Percentiles rank a stretch among this genome's conserved stretches.
Evolutionary conservation across 2,329 filamentous ascomycete species (phyloP).

Genomic region (Cordyceps tenuipes): DNA sequence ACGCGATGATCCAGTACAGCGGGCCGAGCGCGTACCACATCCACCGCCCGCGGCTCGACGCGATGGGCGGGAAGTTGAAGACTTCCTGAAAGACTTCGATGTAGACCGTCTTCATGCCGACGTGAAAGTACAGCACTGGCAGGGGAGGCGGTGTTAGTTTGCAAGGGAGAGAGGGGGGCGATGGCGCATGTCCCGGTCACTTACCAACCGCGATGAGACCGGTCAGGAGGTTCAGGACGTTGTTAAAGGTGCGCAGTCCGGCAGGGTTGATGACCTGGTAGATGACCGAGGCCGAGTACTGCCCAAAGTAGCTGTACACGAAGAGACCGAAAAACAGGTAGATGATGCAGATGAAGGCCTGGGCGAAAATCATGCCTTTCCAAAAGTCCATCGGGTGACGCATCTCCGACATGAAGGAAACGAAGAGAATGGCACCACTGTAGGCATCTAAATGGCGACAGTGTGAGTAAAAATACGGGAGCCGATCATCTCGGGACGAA

Average conservation of each 20-base stretch:
- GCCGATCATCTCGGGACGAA: conserved; percentile 22
- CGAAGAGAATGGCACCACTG: conserved; percentile 48
- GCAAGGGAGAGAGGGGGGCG: no score
- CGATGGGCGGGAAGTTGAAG: conserved; percentile 38
- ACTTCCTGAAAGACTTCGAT: conserved; percentile 41
- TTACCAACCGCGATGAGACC: conserved; percentile 32
- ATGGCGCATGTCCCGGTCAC: conserved; percentile 5
- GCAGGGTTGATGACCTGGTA: conserved; percentile 34
- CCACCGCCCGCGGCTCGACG: conserved; percentile 36
- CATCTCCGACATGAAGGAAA: conserved; percentile 46
- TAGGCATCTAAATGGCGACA: conserved; percentile 37
- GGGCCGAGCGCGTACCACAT: conserved; percentile 42
- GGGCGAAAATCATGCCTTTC: conserved; percentile 30
- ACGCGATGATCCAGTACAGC: conserved; percentile 48
- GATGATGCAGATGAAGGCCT: conserved; percentile 30
- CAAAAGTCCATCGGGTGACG: conserved; percentile 34
- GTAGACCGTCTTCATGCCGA: conserved; percentile 46
- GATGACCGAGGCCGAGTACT: conserved; percentile 36
- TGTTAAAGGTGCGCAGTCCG: conserved; percentile 33
- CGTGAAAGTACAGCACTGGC: conserved; percentile 39
- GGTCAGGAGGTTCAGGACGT: conserved; percentile 33
- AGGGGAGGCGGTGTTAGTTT: not conserved
- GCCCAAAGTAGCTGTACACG: conserved; percentile 37
- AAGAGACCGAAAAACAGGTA: conserved; percentile 35
- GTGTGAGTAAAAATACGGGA: not conserved